Evolutionary conservation across 129 eudicot species (phyloP), one percentile per base, ranked within the genome.

Genomic region (Flaveria robusta): DNA sequence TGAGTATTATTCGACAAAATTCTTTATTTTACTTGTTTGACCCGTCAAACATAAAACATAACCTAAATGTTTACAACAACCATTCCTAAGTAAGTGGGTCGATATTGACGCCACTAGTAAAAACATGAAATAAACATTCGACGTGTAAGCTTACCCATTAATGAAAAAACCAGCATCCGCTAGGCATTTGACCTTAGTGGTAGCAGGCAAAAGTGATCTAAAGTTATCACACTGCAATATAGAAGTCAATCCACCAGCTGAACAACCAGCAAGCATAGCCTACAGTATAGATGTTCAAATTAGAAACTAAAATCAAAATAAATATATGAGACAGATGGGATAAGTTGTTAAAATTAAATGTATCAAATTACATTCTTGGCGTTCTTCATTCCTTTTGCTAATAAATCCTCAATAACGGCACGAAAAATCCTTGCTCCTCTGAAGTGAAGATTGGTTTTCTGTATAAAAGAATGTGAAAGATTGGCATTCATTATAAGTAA

Each of bases 111-210:
- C 62, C 24, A 0, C 19, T 7, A 6, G 63, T 59, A 13, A 13
- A 13, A 60, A 50, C 39, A 43, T 45, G 72, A 50, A 42, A 65
- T 81, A 7, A 76, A 60, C 23, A 14, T 65, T 41, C 12, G 26
- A 55, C n/a, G 72, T 9, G 27, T 68, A 81, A 59, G 47, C 87
- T 79, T 88, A 91, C 98, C 82, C 85, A 37, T 94, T 89, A 27
- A 91, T 88, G 77, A 94, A 94, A 65, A 70, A 92, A 31, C 98
- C 98, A n/a, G 97, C 98, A 84, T 94, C 98, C 0, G 98, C 73
- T 37, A 94, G 80, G 85, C 98, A 94, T 81, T 94, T 94, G 34
- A 91, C 99, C 82, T 82, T 90, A 31, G 97, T 79, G 49, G 85
- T 72, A 19, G 58, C 67, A 4, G 99, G 99, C 59, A 94, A 77